Conservation (phyloP, 176 grass and related monocot genomes). For the Eleusine coracana region DNA sequence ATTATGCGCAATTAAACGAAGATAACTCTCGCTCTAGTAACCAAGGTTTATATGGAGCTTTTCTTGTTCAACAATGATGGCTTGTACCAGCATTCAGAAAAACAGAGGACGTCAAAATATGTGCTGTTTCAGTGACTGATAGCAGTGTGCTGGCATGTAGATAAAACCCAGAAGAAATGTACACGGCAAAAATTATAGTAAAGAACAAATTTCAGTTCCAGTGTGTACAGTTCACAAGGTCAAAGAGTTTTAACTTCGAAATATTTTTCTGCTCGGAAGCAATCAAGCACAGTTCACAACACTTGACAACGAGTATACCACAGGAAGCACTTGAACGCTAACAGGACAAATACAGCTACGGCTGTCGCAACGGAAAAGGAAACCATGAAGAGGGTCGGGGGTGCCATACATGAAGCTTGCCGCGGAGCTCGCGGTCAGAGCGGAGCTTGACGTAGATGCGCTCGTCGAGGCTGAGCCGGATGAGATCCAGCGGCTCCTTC, state of each 20-base stretch:
- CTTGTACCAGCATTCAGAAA: background rate
- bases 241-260: background rate
- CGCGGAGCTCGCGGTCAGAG: constrained; percentile 90
- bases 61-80: background rate
- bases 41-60: background rate
- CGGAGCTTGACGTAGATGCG: constrained; percentile 99
- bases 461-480: constrained; percentile 96
- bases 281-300: background rate
- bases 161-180: background rate
- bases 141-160: background rate
- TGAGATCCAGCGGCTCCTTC: constrained; percentile 99
- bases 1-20: background rate
- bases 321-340: background rate
- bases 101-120: background rate
- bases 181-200: background rate
- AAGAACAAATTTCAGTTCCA: background rate
- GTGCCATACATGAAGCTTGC: constrained; percentile 86
- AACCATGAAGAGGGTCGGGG: too few species aligned
- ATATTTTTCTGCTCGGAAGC: background rate
- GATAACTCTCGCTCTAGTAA: background rate
- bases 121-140: background rate
- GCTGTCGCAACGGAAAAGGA: background rate
- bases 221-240: background rate
- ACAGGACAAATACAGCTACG: background rate
- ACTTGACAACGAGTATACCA: background rate